A percentile compares a stretch with the other conserved stretches of the same genome.
Conservation (phyloP, 805 yeast genomes). For the Myxozyma neglecta region DNA sequence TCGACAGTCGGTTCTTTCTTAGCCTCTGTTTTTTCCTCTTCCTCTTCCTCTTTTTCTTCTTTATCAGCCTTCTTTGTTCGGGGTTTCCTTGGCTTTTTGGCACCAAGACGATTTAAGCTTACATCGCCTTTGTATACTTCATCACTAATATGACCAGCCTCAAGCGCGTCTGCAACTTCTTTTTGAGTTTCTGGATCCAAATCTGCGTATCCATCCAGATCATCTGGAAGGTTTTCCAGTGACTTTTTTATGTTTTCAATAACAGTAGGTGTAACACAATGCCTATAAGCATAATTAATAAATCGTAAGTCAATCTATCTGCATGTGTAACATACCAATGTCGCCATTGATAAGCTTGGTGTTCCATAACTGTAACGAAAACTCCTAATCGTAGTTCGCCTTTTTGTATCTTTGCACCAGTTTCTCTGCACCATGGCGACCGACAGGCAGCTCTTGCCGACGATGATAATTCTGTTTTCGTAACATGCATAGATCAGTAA, state of each 20-base stretch:
- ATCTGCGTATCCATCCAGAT: conserved; percentile 27
- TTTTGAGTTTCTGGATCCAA: conserved; percentile 16
- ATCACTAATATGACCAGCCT: conserved; percentile 30
- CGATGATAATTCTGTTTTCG: conserved; percentile 17
- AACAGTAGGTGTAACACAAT: conserved; percentile 30
- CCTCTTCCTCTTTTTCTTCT: neutral
- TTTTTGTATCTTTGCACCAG: conserved; percentile 21
- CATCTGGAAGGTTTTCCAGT: conserved; percentile 16
- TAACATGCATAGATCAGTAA: neutral
- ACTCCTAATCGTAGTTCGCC: conserved; percentile 32
- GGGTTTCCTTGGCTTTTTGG: conserved; percentile 7
- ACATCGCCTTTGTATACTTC: conserved; percentile 23
- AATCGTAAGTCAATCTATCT: neutral
- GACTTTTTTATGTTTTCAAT: conserved; percentile 21
- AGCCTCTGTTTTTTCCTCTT: neutral
- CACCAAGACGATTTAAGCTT: conserved; percentile 8
- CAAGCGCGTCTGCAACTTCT: conserved; percentile 16
- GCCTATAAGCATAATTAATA: conserved; percentile 9
- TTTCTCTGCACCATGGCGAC: conserved; percentile 17
- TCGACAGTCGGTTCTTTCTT: neutral
- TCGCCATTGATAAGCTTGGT: conserved; percentile 31
- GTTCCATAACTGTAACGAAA: conserved; percentile 19
- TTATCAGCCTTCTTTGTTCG: conserved; percentile 2
- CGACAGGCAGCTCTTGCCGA: conserved; percentile 29
- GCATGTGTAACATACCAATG: conserved; percentile 22